These are phyloP conservation scores for Globisporangium alternatum DNA, from an alignment of 352 stramenopile species.

Conservation along the genomic window DNA sequence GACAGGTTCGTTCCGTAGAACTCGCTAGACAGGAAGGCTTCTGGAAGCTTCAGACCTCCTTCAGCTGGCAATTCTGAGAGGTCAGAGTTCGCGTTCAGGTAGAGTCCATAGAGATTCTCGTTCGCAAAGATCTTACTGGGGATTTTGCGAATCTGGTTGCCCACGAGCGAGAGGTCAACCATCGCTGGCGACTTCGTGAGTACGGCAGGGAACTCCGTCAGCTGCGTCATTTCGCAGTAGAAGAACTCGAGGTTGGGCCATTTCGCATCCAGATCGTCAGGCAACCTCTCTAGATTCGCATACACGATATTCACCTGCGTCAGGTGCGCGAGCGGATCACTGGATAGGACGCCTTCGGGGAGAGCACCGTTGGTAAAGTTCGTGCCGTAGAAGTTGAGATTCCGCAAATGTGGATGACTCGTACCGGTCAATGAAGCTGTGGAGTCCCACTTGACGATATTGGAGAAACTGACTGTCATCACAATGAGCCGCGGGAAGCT, in stretches of 20 bases:
- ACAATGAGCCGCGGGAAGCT: constrained; percentile 30
- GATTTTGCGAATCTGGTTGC: constrained; percentile 15
- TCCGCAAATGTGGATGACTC: constrained; percentile 22
- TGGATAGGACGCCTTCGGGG: constrained; percentile 22
- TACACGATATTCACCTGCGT: constrained; percentile 34
- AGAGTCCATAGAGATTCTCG: constrained; percentile 2
- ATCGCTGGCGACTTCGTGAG: constrained; percentile 1
- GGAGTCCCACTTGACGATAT: constrained; percentile 23
- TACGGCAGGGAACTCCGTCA: constrained; percentile 3
- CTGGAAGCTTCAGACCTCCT: constrained; percentile 1
- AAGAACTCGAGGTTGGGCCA: constrained; percentile 21
- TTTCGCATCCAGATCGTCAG: constrained; percentile 33
- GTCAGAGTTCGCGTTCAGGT: constrained; percentile 14
- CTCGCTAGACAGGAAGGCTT: background rate
- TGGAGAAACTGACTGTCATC: constrained; percentile 44
- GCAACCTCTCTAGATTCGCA: constrained; percentile 24
- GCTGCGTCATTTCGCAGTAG: constrained; percentile 11
- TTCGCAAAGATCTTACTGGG: constrained; percentile 14
- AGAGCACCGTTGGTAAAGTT: constrained; percentile 33
- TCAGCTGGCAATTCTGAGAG: constrained; percentile 19
- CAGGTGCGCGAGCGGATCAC: constrained; percentile 20
- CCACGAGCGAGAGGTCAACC: constrained; percentile 19
- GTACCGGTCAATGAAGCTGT: constrained; percentile 22
- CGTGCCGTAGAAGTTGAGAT: constrained; percentile 28
- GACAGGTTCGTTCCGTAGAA: constrained; percentile 8